Evolutionary conservation across 176 grass and related monocot species (phyloP).

Genomic region (Aegilops bicornis): DNA sequence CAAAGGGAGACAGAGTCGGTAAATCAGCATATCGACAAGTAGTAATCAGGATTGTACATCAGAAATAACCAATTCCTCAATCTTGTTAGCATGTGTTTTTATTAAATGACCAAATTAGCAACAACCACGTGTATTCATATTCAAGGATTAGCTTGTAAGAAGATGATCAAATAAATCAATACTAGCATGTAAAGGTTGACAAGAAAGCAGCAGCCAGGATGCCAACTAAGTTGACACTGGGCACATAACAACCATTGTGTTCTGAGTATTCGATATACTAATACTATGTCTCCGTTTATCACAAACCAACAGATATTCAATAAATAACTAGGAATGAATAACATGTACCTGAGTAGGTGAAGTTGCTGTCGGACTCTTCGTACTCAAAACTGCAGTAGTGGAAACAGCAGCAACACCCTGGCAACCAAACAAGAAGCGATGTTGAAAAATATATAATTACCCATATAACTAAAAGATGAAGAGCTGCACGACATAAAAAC

Average conservation of each 20-base stretch:
- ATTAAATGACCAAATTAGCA: slow-evolving; percentile 13
- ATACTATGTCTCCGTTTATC: not conserved
- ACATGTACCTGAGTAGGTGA: slow-evolving; percentile 53
- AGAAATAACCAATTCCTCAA: slow-evolving; percentile 1
- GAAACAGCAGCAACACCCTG: slow-evolving; percentile 82
- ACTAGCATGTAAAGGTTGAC: slow-evolving; percentile 16
- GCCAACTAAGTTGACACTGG: not conserved
- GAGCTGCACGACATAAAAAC: not conserved
- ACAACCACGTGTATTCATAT: slow-evolving; percentile 18
- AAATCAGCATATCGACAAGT: slow-evolving; percentile 22
- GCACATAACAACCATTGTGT: slow-evolving; percentile 3
- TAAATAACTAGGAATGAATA: not conserved
- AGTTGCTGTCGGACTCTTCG: slow-evolving; percentile 65
- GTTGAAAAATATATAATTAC: slow-evolving; percentile 21
- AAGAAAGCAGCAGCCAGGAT: slow-evolving; percentile 18
- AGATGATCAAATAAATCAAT: not conserved
- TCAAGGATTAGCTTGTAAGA: not conserved
- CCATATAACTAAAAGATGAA: not conserved
- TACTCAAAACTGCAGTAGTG: slow-evolving; percentile 54
- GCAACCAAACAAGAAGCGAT: slow-evolving; percentile 49
- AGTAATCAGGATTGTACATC: slow-evolving; percentile 11
- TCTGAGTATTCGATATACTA: not conserved
- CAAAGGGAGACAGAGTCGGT: slow-evolving; percentile 4
- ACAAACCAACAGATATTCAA: slow-evolving; percentile 10
- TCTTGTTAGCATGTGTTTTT: not conserved